These are phyloP conservation scores for Eragrostis curvula DNA, from an alignment of 176 grass and related monocot species.

Conservation along the genomic window DNA sequence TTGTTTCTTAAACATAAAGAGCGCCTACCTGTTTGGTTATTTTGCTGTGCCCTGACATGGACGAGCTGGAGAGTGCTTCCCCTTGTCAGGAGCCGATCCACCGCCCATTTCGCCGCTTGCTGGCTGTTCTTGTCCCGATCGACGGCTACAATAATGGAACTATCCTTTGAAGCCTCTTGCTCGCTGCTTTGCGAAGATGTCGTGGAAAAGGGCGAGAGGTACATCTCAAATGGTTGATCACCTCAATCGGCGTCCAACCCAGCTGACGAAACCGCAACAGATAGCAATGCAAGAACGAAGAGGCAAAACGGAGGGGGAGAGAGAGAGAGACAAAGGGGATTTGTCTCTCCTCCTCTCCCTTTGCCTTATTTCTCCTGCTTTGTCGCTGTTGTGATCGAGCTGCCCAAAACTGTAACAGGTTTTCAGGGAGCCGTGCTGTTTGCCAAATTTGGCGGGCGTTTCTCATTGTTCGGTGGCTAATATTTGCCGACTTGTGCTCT, in stretches of 20 bases:
- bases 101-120: constrained; percentile 81
- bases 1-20: not conserved
- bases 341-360: constrained; percentile 49
- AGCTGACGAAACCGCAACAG: not conserved
- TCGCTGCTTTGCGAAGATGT: constrained; percentile 33
- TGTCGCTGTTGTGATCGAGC: constrained; percentile 24
- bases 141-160: constrained; percentile 58
- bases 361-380: constrained; percentile 49
- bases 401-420: constrained; percentile 21
- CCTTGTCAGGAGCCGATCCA: constrained; percentile 67
- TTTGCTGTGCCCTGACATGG: constrained; percentile 58
- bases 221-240: constrained; percentile 37
- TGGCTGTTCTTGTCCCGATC: constrained; percentile 89
- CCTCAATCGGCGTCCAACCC: constrained; percentile 5
- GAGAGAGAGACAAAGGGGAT: constrained; percentile 37
- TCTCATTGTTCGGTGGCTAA: constrained; percentile 43
- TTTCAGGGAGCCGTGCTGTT: constrained; percentile 7
- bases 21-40: constrained; percentile 48
- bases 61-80: constrained; percentile 58
- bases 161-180: constrained; percentile 25
- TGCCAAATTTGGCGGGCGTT: constrained; percentile 37
- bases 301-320: constrained; percentile 30
- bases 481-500: constrained; percentile 10
- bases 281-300: not conserved
- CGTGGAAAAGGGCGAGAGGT: constrained; percentile 48